Percentiles rank a stretch among this genome's conserved stretches.
Evolutionary conservation across 2,329 filamentous ascomycete species (phyloP).

Genomic region (Calycina marina): DNA sequence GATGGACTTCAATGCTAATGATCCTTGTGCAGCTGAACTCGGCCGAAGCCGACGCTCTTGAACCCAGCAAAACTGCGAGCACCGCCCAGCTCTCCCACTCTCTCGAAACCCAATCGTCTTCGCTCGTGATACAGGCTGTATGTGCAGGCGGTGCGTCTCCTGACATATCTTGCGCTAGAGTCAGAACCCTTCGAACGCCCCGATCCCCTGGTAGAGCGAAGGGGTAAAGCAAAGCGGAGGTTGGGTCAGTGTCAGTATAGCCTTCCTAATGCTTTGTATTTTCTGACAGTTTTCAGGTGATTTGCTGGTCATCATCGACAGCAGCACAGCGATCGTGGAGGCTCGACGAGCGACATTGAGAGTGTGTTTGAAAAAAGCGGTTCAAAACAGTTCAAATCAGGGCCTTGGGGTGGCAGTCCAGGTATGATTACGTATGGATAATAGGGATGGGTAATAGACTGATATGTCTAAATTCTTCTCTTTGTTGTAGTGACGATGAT

Average conservation of each 20-base stretch:
- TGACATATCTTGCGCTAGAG: no score
- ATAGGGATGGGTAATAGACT: conserved; percentile 1
- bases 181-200: conserved; percentile 2
- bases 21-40: conserved; percentile 4
- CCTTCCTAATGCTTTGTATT: not conserved
- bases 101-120: conserved; percentile 2
- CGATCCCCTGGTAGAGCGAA: conserved; percentile 1
- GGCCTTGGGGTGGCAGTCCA: conserved; percentile 1
- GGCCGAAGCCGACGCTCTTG: conserved; percentile 1
- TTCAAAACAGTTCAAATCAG: conserved; percentile 1
- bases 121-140: not conserved
- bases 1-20: conserved; percentile 2
- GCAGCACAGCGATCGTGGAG: conserved; percentile 1
- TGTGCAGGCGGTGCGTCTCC: not conserved
- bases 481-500: conserved; percentile 1
- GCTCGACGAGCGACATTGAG: not conserved
- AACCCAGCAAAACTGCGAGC: conserved; percentile 1
- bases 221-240: conserved; percentile 1
- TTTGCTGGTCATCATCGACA: not conserved
- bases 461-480: conserved; percentile 1
- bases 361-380: conserved; percentile 1
- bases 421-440: conserved; percentile 1
- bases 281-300: not conserved
- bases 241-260: not conserved
- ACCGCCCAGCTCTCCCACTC: conserved; percentile 3